Evolutionary conservation across 2,329 filamentous ascomycete genomes (phyloP), one percentile per base, ranked within the genome.

Genomic region (Calonectria ilicicola): DNA sequence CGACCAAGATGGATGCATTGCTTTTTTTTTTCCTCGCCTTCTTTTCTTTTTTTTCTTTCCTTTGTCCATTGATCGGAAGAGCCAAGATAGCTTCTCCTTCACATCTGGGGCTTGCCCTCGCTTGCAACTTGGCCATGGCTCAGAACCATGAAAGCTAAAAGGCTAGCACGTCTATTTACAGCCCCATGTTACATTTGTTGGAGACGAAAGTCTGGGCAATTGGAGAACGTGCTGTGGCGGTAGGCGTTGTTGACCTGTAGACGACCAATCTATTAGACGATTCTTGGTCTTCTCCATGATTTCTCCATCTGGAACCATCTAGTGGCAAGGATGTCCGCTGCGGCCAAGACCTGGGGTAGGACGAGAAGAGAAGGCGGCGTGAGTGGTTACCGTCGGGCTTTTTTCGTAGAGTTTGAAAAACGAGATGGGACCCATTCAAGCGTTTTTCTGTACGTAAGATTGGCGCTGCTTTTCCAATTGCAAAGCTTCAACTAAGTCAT

Each of bases 291-390:
- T 44, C 58, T 70, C 67, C 51, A 65, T 60, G 53, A 51, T 71
- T 60, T 71, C 53, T 67, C 69, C 64, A 67, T 71, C 46, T 51
- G 29, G 66, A 35, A 64, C 46, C 67, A 46, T 62, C 56, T 23
- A 42, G 56, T 29, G 21, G 44, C 69, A 64, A 53, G 69, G 69
- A 58, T 72, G 66, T 66, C 26, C 69, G 71, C 69, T 70, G 69
- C 64, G 74, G 76, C 69, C 76, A 78, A 79, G 68, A 77, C 67
- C 72, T 74, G 74, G 74, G 75, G 77, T 77, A 75, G 65, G 70
- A 67, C 72, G 72, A 67, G 71, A 58, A 51, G 21, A 58, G 65
- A 56, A 53, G 64, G 38, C 56, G 44, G 38, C 56, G 35, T 64
- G n/a, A 47, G 38, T 47, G 66, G 66, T 47, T 51, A 47, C 27